Evolutionary conservation across 2,329 filamentous ascomycete genomes (phyloP).

Genomic region (Nemania sp.): DNA sequence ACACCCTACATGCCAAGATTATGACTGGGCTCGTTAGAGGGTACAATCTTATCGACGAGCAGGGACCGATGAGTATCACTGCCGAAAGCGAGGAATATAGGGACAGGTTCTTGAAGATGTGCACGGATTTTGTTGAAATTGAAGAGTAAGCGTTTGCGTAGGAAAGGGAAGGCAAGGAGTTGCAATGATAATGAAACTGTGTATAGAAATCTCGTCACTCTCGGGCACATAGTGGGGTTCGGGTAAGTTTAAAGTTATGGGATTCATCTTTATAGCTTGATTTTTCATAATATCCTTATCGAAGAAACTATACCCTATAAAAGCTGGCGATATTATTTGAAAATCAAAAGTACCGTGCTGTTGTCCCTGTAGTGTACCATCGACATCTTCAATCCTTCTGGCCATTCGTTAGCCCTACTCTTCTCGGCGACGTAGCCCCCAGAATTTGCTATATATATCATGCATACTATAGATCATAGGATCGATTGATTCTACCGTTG

Average conservation of each 20-base stretch:
- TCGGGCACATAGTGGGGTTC: background rate
- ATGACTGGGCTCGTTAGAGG: conserved; percentile 74
- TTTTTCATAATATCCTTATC: conserved; percentile 15
- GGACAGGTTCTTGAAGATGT: conserved; percentile 64
- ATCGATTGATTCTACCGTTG: background rate
- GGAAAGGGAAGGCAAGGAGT: background rate
- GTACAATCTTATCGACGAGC: conserved; percentile 71
- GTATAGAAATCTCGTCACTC: background rate
- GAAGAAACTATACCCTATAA: background rate
- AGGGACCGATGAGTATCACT: conserved; percentile 81
- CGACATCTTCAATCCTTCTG: background rate
- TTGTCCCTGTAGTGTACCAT: background rate
- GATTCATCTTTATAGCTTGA: background rate
- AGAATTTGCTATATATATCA: background rate
- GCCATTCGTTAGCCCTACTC: background rate
- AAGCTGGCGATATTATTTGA: background rate
- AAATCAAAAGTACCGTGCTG: background rate
- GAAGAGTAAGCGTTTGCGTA: conserved; percentile 28
- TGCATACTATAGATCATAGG: background rate
- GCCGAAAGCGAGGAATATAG: conserved; percentile 76
- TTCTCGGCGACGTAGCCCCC: background rate
- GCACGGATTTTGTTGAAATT: conserved; percentile 56
- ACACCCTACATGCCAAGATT: conserved; percentile 73
- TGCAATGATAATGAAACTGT: background rate
- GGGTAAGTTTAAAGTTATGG: background rate